Percentiles rank a stretch among this genome's conserved stretches.
Evolutionary conservation across 2,329 filamentous ascomycete species (phyloP).

Genomic region (Aspergillus eucalypticola): DNA sequence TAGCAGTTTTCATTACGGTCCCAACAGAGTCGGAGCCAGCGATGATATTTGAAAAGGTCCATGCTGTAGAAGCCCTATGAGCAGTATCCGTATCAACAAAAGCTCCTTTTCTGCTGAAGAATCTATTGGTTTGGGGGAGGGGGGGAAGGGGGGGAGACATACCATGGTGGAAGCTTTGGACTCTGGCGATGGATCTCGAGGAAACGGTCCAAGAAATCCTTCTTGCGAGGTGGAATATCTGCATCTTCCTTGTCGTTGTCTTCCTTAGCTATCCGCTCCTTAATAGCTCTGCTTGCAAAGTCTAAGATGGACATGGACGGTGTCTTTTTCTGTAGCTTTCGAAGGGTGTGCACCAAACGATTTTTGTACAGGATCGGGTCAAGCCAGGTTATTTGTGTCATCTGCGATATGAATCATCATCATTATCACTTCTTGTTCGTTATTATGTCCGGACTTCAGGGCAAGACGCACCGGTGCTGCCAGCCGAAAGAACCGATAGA

Average conservation of each 20-base stretch:
- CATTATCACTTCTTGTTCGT: too few relatives aligned
- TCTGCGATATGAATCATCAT: slow-evolving; percentile 10
- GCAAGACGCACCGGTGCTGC: slow-evolving; percentile 23
- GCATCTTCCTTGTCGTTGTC: neutral
- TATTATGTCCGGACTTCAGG: neutral
- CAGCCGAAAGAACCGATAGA: slow-evolving; percentile 18
- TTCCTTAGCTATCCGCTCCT: neutral
- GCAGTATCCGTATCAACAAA: neutral
- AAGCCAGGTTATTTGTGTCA: slow-evolving; percentile 32
- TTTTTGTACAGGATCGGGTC: slow-evolving; percentile 12
- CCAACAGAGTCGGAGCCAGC: slow-evolving; percentile 33
- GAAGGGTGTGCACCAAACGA: neutral
- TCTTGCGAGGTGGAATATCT: neutral
- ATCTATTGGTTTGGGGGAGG: too few relatives aligned
- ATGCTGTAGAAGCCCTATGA: slow-evolving; percentile 27
- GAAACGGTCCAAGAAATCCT: slow-evolving; percentile 9
- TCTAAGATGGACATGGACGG: slow-evolving; percentile 1
- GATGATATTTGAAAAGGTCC: slow-evolving; percentile 38
- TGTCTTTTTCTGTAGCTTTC: neutral
- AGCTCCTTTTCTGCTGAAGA: neutral
- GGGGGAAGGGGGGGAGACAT: neutral
- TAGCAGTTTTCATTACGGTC: slow-evolving; percentile 29
- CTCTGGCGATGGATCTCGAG: neutral
- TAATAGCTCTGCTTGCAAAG: slow-evolving; percentile 1
- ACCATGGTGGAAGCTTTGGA: neutral